Conservation (phyloP, 495 filamentous ascomycete genomes). For the Aspergillus biplanus region DNA sequence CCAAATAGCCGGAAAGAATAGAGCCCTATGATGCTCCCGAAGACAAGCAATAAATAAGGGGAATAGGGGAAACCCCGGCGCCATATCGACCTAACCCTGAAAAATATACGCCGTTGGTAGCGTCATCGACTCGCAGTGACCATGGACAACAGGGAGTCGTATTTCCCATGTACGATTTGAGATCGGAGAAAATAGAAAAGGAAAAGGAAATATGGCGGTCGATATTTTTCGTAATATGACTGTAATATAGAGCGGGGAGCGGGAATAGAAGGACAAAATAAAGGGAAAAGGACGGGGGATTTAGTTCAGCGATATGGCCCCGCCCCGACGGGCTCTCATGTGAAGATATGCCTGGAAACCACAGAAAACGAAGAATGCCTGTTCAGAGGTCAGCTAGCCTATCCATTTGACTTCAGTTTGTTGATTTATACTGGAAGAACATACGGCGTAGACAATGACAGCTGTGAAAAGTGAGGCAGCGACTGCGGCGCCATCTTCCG, state of each 20-base stretch:
- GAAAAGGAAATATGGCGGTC: neutral
- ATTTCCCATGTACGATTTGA: neutral
- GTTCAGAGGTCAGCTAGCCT: slow-evolving; percentile 14
- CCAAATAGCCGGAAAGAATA: neutral
- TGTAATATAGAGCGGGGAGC: neutral
- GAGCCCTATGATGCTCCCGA: neutral
- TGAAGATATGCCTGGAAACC: slow-evolving; percentile 83
- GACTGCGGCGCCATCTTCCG: slow-evolving; percentile 72
- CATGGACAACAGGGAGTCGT: neutral
- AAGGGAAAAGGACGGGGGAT: slow-evolving; percentile 19
- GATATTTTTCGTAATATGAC: neutral
- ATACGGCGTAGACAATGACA: slow-evolving; percentile 82
- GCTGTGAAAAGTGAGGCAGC: slow-evolving; percentile 82
- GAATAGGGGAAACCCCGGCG: neutral
- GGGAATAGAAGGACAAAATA: slow-evolving; percentile 16
- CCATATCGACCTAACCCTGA: neutral
- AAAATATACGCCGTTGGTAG: neutral
- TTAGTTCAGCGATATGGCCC: slow-evolving; percentile 75
- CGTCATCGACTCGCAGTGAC: neutral
- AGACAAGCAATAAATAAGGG: neutral
- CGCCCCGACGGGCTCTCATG: slow-evolving; percentile 72
- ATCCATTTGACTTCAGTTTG: neutral
- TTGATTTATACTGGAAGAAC: slow-evolving; percentile 30
- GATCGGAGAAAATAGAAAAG: neutral
- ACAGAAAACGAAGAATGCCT: slow-evolving; percentile 92